Percentiles rank a stretch among this genome's conserved stretches.
phyloP scores from a whole-genome alignment of 1,284 basidiomycete genomes.

The Tilletia walkeri region DNA sequence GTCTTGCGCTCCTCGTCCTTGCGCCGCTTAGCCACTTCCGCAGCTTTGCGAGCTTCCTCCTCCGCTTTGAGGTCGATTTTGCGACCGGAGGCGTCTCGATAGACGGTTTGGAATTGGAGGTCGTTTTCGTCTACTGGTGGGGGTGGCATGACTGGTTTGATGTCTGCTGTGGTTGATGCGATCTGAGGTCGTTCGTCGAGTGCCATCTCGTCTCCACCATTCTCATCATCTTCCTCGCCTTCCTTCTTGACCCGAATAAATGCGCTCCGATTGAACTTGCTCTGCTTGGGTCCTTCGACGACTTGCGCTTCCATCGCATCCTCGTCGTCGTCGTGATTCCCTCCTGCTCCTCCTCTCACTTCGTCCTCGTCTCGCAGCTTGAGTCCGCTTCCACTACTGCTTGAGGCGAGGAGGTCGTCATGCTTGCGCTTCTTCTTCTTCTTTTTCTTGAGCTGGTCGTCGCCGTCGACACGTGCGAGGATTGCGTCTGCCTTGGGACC shows the following conservation, averaged over 20 bases:
- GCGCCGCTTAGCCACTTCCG: slow-evolving; percentile 25
- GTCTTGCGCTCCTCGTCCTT: slow-evolving; percentile 86
- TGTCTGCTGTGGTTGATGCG: background rate
- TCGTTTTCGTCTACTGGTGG: slow-evolving; percentile 5
- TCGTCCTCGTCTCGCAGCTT: slow-evolving; percentile 42
- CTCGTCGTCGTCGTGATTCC: slow-evolving; percentile 29
- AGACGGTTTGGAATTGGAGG: slow-evolving; percentile 68
- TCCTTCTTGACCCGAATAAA: background rate
- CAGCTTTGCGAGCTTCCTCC: slow-evolving; percentile 68
- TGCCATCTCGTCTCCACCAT: background rate
- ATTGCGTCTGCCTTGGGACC: slow-evolving; percentile 96
- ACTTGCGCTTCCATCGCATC: slow-evolving; percentile 29
- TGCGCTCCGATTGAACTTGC: slow-evolving; percentile 22
- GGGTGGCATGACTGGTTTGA: background rate
- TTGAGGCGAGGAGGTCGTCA: slow-evolving; percentile 40
- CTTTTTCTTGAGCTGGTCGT: slow-evolving; percentile 68
- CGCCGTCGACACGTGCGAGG: slow-evolving; percentile 65
- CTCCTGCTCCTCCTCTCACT: slow-evolving; percentile 26
- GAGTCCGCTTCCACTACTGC: slow-evolving; percentile 26
- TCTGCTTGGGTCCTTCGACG: slow-evolving; percentile 16
- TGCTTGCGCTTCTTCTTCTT: slow-evolving; percentile 73
- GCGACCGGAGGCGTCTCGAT: slow-evolving; percentile 83
- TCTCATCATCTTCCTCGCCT: slow-evolving; percentile 18
- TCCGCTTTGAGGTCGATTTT: slow-evolving; percentile 81
- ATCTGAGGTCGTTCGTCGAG: slow-evolving; percentile 21